A percentile compares a stretch with the other conserved stretches of the same genome.
These are phyloP conservation scores for Bipolaris cookei DNA, from an alignment of 2,329 filamentous ascomycete species.

Conservation along the genomic window DNA sequence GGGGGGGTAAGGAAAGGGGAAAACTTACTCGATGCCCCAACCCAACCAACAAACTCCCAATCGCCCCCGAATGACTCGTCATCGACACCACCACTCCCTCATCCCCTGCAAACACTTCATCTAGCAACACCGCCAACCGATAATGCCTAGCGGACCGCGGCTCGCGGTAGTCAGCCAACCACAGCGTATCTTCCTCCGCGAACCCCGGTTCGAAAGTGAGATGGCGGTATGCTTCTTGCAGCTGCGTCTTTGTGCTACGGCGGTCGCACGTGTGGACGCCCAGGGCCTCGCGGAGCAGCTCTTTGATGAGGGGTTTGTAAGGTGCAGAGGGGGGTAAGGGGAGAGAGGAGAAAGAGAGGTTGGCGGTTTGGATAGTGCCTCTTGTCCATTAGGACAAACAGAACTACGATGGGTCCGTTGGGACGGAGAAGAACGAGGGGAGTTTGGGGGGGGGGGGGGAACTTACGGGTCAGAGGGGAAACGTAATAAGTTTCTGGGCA, in stretches of 20 bases:
- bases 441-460: no score
- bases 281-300: constrained; percentile 69
- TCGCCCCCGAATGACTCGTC: constrained; percentile 66
- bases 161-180: constrained; percentile 51
- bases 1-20: not conserved
- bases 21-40: constrained; percentile 59
- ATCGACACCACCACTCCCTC: constrained; percentile 57
- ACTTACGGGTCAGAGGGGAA: constrained; percentile 66
- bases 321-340: constrained; percentile 56
- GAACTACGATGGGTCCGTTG: not conserved
- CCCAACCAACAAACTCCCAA: constrained; percentile 61
- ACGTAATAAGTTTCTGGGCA: constrained; percentile 68
- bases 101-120: constrained; percentile 60
- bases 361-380: constrained; percentile 63
- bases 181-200: constrained; percentile 62
- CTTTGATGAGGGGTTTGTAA: constrained; percentile 68
- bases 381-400: not conserved
- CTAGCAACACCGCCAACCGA: constrained; percentile 50
- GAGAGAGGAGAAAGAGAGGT: constrained; percentile 64
- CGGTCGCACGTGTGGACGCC: constrained; percentile 73
- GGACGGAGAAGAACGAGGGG: not conserved
- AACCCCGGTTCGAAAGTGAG: constrained; percentile 67
- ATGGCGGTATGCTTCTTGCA: constrained; percentile 58
- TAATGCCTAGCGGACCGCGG: constrained; percentile 32
- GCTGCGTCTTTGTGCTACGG: constrained; percentile 60